phyloP scores from a whole-genome alignment of 2,329 filamentous ascomycete species.

The Fusarium liriodendri region DNA sequence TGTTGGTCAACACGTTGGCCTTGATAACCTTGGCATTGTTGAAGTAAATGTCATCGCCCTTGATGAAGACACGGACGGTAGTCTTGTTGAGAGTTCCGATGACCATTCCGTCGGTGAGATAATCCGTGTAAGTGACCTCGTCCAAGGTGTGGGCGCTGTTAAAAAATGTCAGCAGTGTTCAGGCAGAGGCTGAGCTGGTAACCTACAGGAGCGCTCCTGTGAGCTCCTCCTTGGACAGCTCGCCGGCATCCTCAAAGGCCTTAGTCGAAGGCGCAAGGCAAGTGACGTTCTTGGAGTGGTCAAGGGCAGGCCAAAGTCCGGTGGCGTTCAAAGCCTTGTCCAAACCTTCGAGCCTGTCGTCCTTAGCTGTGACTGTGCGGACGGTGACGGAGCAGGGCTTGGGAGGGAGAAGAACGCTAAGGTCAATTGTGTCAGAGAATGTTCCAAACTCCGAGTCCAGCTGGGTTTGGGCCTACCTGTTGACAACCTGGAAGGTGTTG shows the following conservation, averaged over 20 bases:
- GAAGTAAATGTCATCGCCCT: conserved; percentile 32
- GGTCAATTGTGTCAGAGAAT: neutral
- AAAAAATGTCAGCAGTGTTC: neutral
- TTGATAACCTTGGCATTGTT: conserved; percentile 40
- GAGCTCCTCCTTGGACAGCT: conserved; percentile 22
- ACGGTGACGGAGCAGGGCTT: conserved; percentile 28
- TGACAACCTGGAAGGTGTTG: conserved; percentile 33
- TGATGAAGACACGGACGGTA: conserved; percentile 22
- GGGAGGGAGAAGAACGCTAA: conserved; percentile 30
- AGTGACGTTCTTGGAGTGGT: conserved; percentile 31
- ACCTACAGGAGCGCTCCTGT: conserved; percentile 23
- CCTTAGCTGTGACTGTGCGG: neutral
- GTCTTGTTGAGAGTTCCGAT: conserved; percentile 30
- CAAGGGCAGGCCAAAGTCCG: conserved; percentile 23
- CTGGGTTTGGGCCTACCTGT: conserved; percentile 7
- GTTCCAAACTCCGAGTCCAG: no score
- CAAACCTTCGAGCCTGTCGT: conserved; percentile 19
- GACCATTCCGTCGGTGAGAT: conserved; percentile 27
- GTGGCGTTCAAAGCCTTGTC: conserved; percentile 28
- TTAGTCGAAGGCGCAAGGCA: conserved; percentile 36
- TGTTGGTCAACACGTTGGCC: conserved; percentile 36
- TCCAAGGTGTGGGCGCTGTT: conserved; percentile 30
- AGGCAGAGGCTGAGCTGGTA: rapidly evolving
- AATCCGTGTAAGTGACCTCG: conserved; percentile 34
- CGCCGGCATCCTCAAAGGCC: conserved; percentile 31